Conservation (phyloP, 768 basidiomycete species). For the Pisolithus orientalis region DNA sequence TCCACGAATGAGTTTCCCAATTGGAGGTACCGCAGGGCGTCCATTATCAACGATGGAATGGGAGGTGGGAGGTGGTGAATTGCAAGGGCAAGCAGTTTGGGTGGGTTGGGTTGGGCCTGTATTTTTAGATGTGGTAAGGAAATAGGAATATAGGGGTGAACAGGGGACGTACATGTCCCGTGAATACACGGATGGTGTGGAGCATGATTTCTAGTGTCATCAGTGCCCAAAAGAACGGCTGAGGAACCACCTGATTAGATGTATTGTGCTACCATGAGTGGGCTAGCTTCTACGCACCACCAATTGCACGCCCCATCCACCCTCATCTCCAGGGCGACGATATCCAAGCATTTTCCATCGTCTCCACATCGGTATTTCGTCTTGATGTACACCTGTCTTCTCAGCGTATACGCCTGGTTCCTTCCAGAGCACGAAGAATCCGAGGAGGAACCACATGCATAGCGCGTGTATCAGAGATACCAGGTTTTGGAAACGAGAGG, state of each 20-base stretch:
- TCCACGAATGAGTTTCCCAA: slow-evolving; percentile 65
- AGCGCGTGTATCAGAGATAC: slow-evolving; percentile 62
- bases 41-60: slow-evolving; percentile 54
- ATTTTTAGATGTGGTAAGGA: slow-evolving; percentile 4
- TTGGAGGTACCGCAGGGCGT: slow-evolving; percentile 59
- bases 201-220: slow-evolving; percentile 63
- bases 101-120: slow-evolving; percentile 55
- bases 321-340: slow-evolving; percentile 26
- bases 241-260: slow-evolving; percentile 6
- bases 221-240: slow-evolving; percentile 86
- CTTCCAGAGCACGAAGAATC: slow-evolving; percentile 59
- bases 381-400: slow-evolving; percentile 24
- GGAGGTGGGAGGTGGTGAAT: slow-evolving; percentile 64
- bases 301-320: slow-evolving; percentile 45
- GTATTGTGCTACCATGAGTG: neutral
- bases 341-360: slow-evolving; percentile 58
- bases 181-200: slow-evolving; percentile 68
- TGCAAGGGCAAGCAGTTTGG: slow-evolving; percentile 50
- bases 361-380: slow-evolving; percentile 39
- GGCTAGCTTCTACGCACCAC: slow-evolving; percentile 40
- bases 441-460: slow-evolving; percentile 57
- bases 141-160: neutral
- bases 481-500: slow-evolving; percentile 50
- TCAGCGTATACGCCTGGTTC: slow-evolving; percentile 51
- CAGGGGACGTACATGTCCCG: slow-evolving; percentile 49